phyloP scores from a whole-genome alignment of 192 early-diverging fungal genomes.

The Dissophora ornata region DNA sequence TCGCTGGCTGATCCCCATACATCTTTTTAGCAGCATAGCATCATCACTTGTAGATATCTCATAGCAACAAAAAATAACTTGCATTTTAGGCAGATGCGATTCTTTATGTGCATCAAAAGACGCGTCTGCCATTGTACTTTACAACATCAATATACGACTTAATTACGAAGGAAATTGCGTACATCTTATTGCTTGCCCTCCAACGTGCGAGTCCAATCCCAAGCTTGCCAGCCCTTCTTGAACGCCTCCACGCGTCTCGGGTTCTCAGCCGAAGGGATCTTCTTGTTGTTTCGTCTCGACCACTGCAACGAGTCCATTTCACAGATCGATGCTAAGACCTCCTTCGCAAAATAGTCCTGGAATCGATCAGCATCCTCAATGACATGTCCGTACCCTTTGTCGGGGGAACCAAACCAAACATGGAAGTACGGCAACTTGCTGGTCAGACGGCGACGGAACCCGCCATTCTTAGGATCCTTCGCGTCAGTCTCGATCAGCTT shows the following conservation, averaged over 20 bases:
- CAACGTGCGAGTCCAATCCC: constrained; percentile 87
- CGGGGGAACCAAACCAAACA: constrained; percentile 90
- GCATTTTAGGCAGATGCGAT: too few relatives aligned
- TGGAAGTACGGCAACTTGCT: constrained; percentile 95
- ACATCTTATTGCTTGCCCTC: constrained; percentile 37
- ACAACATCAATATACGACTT: not conserved
- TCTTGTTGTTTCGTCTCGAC: constrained; percentile 68
- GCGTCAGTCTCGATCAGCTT: constrained; percentile 77
- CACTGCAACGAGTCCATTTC: constrained; percentile 52
- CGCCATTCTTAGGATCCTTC: constrained; percentile 56
- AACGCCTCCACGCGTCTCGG: constrained; percentile 62
- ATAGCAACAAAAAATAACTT: too few relatives aligned
- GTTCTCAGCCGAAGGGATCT: constrained; percentile 65
- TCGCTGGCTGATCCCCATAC: too few relatives aligned
- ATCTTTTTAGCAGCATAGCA: too few relatives aligned
- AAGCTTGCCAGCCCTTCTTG: constrained; percentile 78
- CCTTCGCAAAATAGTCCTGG: constrained; percentile 86
- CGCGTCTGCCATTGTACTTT: too few relatives aligned
- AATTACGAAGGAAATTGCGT: not conserved
- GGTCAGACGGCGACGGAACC: constrained; percentile 77
- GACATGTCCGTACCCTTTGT: constrained; percentile 92
- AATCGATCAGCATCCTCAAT: constrained; percentile 91
- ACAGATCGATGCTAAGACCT: constrained; percentile 34
- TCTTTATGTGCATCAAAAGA: too few relatives aligned
- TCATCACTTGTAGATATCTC: too few relatives aligned